These are phyloP conservation scores for Melocanna baccifera DNA, from an alignment of 176 grass and related monocot species.

Conservation along the genomic window DNA sequence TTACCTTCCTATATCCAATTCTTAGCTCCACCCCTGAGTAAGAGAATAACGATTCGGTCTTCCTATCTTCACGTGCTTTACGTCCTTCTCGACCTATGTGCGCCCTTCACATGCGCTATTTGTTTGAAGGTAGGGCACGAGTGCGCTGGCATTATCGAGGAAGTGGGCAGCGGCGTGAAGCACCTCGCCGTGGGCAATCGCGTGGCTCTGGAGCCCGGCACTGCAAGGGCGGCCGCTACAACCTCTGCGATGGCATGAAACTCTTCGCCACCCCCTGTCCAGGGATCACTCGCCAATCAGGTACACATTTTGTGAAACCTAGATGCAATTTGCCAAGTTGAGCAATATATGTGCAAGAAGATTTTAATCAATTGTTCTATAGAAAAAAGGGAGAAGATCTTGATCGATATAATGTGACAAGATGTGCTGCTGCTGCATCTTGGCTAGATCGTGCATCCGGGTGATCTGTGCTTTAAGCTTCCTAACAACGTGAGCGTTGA, in stretches of 20 bases:
- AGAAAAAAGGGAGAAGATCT: not conserved
- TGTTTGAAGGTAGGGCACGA: too few species aligned
- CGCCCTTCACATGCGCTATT: too few species aligned
- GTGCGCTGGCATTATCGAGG: constrained; percentile 84
- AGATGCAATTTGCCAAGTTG: not conserved
- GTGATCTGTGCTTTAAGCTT: constrained; percentile 87
- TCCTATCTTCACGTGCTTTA: too few species aligned
- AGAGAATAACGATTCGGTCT: too few species aligned
- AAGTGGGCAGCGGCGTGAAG: constrained; percentile 62
- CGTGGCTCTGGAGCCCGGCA: constrained; percentile 85
- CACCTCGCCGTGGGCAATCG: constrained; percentile 58
- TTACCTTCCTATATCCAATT: too few species aligned
- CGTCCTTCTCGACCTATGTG: too few species aligned
- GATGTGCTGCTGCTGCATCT: not conserved
- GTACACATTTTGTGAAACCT: not conserved
- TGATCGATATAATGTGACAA: not conserved
- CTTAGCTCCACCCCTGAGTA: too few species aligned
- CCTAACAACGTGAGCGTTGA: constrained; percentile 73
- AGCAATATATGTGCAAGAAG: not conserved
- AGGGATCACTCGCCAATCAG: constrained; percentile 82
- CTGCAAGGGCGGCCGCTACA: constrained; percentile 89
- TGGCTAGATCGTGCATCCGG: constrained; percentile 71
- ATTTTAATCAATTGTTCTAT: not conserved
- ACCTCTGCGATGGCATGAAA: constrained; percentile 87
- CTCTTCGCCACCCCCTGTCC: constrained; percentile 84